A percentile compares a stretch with the other conserved stretches of the same genome.
Evolutionary conservation across 139 green algal species (phyloP).

Genomic region (Coelastrella sp.): DNA sequence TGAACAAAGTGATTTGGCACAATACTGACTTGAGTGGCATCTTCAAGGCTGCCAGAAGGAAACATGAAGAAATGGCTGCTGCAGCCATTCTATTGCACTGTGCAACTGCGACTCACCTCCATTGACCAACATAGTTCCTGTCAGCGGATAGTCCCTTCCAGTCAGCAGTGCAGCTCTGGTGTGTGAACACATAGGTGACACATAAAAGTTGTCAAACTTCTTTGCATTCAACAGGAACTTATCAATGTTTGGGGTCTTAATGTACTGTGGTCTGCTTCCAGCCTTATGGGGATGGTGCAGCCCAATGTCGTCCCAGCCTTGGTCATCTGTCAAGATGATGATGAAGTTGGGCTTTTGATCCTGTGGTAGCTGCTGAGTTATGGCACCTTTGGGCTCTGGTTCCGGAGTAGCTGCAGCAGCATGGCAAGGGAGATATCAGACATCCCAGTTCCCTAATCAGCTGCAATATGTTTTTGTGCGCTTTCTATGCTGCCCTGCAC

Average conservation of each 20-base stretch:
- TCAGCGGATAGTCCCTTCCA: neutral
- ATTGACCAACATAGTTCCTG: constrained; percentile 33
- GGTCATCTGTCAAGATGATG: constrained; percentile 43
- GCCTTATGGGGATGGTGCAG: constrained; percentile 4
- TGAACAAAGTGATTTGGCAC: too few relatives aligned
- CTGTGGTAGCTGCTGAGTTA: neutral
- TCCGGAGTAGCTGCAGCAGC: constrained; percentile 3
- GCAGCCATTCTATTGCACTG: too few relatives aligned
- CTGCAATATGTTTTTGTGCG: too few relatives aligned
- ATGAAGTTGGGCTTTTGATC: constrained; percentile 32
- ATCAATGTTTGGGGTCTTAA: constrained; percentile 40
- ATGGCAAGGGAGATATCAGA: too few relatives aligned
- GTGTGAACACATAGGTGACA: constrained; percentile 36
- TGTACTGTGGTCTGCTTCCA: neutral
- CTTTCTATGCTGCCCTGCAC: too few relatives aligned
- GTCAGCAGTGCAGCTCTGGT: constrained; percentile 30
- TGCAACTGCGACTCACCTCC: neutral
- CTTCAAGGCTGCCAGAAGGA: too few relatives aligned
- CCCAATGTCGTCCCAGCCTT: constrained; percentile 37
- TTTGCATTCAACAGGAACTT: constrained; percentile 1
- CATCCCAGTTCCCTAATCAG: too few relatives aligned
- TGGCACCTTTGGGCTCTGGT: neutral
- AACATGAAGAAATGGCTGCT: too few relatives aligned
- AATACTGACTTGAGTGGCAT: too few relatives aligned
- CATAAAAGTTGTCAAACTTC: constrained; percentile 37